A percentile compares a stretch with the other conserved stretches of the same genome.
Conservation (phyloP, 2,329 filamentous ascomycete species). For the Aspergillus bombycis region DNA sequence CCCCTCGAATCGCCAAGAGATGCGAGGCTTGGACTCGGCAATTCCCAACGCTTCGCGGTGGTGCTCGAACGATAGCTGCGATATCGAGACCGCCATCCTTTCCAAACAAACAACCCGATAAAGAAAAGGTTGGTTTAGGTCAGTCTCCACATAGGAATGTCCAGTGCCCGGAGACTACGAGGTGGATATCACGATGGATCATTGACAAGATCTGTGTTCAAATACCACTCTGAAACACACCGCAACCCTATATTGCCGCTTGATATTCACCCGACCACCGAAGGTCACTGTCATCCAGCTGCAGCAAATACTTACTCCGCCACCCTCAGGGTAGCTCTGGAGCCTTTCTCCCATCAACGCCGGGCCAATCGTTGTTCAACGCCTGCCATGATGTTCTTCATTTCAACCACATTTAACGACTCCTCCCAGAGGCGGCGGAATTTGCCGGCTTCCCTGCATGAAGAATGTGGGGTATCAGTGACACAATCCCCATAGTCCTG, state of each 20-base stretch:
- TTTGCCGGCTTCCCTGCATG: background rate
- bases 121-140: background rate
- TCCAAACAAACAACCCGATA: background rate
- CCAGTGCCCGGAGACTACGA: no score
- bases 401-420: background rate
- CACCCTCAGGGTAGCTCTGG: background rate
- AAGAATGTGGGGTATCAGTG: background rate
- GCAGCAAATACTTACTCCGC: background rate
- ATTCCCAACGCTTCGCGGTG: constrained; percentile 21
- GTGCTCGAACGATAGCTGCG: constrained; percentile 22
- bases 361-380: background rate
- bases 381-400: background rate
- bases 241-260: background rate
- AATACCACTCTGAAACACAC: background rate
- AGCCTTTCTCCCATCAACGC: background rate
- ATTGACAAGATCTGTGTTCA: background rate
- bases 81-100: constrained; percentile 19
- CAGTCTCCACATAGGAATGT: background rate
- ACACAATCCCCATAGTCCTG: background rate
- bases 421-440: background rate
- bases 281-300: background rate
- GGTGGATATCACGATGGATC: no score
- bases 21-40: constrained; percentile 21
- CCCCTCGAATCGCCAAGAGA: constrained; percentile 31
- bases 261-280: background rate